phyloP scores from a whole-genome alignment of 2,329 filamentous ascomycete genomes.

The Scopulariopsis brevicaulis region DNA sequence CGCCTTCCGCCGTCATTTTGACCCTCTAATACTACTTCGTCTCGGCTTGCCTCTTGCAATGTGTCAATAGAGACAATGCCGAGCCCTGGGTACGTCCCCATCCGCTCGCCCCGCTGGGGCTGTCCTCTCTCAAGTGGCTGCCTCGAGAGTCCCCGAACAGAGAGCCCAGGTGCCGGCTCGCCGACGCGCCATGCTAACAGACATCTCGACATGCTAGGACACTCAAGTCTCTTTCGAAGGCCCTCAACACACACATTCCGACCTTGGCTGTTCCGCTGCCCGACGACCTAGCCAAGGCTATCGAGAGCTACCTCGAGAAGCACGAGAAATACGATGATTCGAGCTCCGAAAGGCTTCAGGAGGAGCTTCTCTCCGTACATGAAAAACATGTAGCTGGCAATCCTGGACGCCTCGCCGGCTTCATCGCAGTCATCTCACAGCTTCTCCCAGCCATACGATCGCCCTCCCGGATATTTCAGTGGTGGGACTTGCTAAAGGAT shows the following conservation, averaged over 20 bases:
- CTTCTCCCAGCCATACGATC: constrained; percentile 54
- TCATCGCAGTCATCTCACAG: constrained; percentile 54
- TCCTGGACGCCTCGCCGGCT: constrained; percentile 49
- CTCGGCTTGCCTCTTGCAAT: not conserved
- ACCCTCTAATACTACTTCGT: not conserved
- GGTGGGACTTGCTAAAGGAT: constrained; percentile 51
- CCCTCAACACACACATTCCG: constrained; percentile 35
- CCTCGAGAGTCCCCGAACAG: not conserved
- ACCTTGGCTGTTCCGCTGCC: constrained; percentile 52
- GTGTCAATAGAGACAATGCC: not conserved
- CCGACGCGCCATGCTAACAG: not conserved
- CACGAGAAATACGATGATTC: constrained; percentile 57
- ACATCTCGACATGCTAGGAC: constrained; percentile 24
- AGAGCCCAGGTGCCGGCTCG: no score
- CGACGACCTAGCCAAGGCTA: constrained; percentile 47
- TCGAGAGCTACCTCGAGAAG: constrained; percentile 57
- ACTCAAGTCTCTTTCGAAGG: constrained; percentile 50
- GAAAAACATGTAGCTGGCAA: constrained; percentile 48
- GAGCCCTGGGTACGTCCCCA: not conserved
- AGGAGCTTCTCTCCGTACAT: constrained; percentile 59
- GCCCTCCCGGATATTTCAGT: constrained; percentile 51
- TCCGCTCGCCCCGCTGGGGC: not conserved
- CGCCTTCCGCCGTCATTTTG: not conserved
- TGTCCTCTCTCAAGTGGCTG: not conserved
- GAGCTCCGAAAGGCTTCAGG: constrained; percentile 59